Conservation (phyloP, 169 alveolate species). For the Babesia bigemina region DNA sequence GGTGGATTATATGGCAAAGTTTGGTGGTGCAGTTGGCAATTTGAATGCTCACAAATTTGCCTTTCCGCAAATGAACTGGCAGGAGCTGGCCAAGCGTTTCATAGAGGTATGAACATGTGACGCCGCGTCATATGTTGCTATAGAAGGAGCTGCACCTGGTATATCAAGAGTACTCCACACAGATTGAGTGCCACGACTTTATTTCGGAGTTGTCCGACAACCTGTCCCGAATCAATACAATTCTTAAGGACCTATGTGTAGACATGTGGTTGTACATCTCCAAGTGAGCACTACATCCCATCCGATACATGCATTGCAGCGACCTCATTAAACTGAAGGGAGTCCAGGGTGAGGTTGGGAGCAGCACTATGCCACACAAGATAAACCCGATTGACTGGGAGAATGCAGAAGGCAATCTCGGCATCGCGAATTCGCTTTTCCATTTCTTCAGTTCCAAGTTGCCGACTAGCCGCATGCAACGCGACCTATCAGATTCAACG, state of each 20-base stretch:
- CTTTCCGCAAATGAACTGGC: constrained; percentile 90
- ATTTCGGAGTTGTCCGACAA: constrained; percentile 86
- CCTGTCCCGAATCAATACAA: constrained; percentile 84
- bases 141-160: constrained; percentile 77
- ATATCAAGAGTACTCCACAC: constrained; percentile 91
- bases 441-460: constrained; percentile 85
- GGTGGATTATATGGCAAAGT: constrained; percentile 86
- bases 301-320: constrained; percentile 6
- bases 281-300: constrained; percentile 25
- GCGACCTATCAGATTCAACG: constrained; percentile 95
- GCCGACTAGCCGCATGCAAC: constrained; percentile 90
- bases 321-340: constrained; percentile 66
- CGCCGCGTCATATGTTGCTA: background rate
- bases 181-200: constrained; percentile 93
- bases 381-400: constrained; percentile 96
- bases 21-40: constrained; percentile 96
- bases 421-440: constrained; percentile 88
- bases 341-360: constrained; percentile 90
- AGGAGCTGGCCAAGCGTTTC: constrained; percentile 73
- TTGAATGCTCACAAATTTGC: constrained; percentile 91
- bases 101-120: constrained; percentile 49
- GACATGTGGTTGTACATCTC: constrained; percentile 94
- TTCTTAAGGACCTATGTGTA: constrained; percentile 86
- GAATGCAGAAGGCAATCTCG: constrained; percentile 95
- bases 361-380: constrained; percentile 98